These are phyloP conservation scores for Sugiyamaella americana DNA, from an alignment of 805 yeast genomes.

Conservation along the genomic window DNA sequence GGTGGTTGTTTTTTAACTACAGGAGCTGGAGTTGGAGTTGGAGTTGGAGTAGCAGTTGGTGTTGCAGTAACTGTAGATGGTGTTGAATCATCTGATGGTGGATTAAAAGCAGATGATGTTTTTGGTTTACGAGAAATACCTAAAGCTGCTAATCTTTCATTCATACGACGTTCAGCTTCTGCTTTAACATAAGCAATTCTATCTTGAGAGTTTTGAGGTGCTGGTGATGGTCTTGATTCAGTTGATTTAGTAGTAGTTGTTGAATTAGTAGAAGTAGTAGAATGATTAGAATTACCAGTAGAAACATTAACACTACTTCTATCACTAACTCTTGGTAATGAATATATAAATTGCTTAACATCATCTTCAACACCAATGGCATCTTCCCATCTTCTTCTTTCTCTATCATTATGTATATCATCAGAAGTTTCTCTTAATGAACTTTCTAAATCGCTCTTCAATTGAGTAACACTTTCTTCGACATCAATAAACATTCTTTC, in stretches of 20 bases:
- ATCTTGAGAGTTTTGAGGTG: constrained; percentile 51
- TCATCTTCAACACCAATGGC: constrained; percentile 72
- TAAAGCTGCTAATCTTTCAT: constrained; percentile 72
- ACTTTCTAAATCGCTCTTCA: constrained; percentile 46
- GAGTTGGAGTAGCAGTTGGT: constrained; percentile 6
- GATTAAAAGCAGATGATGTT: constrained; percentile 18
- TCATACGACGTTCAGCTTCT: constrained; percentile 77
- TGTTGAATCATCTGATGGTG: constrained; percentile 15
- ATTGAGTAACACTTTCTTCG: constrained; percentile 59
- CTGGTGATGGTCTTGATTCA: constrained; percentile 24
- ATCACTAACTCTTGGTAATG: constrained; percentile 32
- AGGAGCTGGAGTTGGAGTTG: constrained; percentile 11
- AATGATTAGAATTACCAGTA: neutral
- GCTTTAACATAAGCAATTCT: constrained; percentile 77
- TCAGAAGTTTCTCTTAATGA: constrained; percentile 36
- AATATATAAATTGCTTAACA: constrained; percentile 56
- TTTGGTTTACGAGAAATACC: constrained; percentile 46
- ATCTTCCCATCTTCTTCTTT: constrained; percentile 68
- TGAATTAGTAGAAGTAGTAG: neutral
- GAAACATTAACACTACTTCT: too few relatives aligned
- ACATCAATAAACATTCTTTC: constrained; percentile 63
- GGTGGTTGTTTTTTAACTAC: constrained; percentile 8
- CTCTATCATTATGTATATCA: constrained; percentile 35
- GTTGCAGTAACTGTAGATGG: constrained; percentile 7
- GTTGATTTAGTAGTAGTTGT: constrained; percentile 6